phyloP scores from a whole-genome alignment of 345 rosid species.

The Populus ilicifolia region DNA sequence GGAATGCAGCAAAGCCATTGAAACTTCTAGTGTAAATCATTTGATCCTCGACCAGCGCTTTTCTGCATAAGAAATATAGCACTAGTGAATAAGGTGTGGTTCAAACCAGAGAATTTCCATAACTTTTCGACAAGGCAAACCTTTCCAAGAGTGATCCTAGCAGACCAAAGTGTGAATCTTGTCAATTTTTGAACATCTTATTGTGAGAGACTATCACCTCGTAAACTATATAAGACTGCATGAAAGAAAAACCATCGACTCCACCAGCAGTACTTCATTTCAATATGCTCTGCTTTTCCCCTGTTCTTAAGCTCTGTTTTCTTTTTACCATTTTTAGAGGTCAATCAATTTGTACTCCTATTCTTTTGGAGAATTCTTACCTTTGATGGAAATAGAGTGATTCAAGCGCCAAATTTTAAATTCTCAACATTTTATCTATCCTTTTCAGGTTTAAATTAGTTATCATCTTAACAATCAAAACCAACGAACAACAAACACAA shows the following conservation, averaged over 20 bases:
- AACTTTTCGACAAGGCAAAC: neutral
- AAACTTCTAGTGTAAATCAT: neutral
- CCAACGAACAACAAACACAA: too few relatives aligned
- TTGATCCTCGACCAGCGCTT: neutral
- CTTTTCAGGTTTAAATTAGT: too few relatives aligned
- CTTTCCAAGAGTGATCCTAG: constrained; percentile 7
- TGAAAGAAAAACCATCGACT: neutral
- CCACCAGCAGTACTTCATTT: neutral
- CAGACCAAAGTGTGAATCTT: constrained; percentile 7
- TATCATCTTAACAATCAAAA: too few relatives aligned
- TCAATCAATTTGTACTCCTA: neutral
- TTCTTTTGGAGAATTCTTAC: neutral
- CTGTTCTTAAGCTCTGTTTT: neutral
- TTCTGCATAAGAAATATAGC: neutral
- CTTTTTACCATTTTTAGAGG: neutral
- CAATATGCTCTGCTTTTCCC: neutral
- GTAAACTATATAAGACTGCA: constrained; percentile 18
- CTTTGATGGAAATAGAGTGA: neutral
- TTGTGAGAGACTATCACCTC: constrained; percentile 1
- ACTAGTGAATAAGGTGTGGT: neutral
- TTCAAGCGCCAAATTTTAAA: neutral
- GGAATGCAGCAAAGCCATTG: constrained; percentile 18
- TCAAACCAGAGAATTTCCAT: neutral
- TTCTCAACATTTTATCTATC: too few relatives aligned
- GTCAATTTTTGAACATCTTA: neutral